Base-by-base conservation (phyloP, 768 basidiomycete species). In the Trametes sanguinea region DNA sequence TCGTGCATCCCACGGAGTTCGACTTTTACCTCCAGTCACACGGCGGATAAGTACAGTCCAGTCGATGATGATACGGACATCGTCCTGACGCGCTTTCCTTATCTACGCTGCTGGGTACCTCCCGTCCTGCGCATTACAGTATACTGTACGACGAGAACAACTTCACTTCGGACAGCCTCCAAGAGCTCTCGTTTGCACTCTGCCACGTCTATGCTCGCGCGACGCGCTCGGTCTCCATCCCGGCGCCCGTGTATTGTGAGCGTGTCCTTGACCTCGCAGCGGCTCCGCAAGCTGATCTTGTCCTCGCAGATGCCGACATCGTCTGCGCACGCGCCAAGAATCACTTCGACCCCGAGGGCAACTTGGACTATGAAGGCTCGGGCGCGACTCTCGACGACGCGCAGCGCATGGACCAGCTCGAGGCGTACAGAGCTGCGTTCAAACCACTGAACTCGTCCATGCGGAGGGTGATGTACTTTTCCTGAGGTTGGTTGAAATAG, bases 21-120 rank as follows among this genome's bases (percentile, higher is more conserved):
- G 92, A 94, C 65, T 94, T 85, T 72, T 92, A 89, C 67, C 77
- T 94, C 3, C 86, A 86, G 67, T 88, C 86, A 54, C 92, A 94
- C 60, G 88, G 83, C 0, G 91, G 90, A 64, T 67, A 62, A 63
- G 66, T 67, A 32, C 27, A 32, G 52, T 32, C 40, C 6, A 14
- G 29, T 35, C 22, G 8, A 22, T 0, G 7, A 2, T n/a, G 4
- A 5, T 5, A n/a, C 4, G 3, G 3, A 7, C 27, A 43, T 14
- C n/a, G 7, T 11, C 11, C 66, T 67, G 57, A 67, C 58, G 42
- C 45, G 51, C 40, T 62, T 61, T 44, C 10, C 33, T 51, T 61
- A 60, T 59, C 32, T 51, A 67, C 66, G 11, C 75, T 93, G 2
- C 79, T 91, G 1, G 92, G 92, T 6, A 94, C 90, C 0, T 90